Percentiles rank a stretch among this genome's conserved stretches.
These are phyloP conservation scores for Linnemannia elongata DNA, from an alignment of 192 early-diverging fungal species.

Conservation along the genomic window DNA sequence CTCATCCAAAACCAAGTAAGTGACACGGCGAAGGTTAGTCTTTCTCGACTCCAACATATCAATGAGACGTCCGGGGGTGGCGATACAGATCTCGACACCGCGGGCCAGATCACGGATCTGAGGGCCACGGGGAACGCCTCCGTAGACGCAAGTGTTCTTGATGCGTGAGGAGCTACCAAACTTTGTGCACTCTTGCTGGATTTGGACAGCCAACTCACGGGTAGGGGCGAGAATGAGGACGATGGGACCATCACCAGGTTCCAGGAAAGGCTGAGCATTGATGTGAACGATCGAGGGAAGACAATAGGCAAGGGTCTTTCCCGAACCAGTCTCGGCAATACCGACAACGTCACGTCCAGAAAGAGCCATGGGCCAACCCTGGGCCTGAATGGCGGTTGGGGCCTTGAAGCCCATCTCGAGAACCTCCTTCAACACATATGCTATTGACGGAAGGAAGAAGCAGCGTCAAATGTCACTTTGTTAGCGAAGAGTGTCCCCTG, in stretches of 20 bases:
- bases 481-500: background rate
- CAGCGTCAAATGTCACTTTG: background rate
- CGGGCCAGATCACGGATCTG: conserved; percentile 89
- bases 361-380: conserved; percentile 99
- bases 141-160: conserved; percentile 96
- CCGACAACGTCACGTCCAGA: conserved; percentile 95
- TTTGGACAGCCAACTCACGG: conserved; percentile 97
- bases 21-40: conserved; percentile 94
- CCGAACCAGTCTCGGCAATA: conserved; percentile 89
- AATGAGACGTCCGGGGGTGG: conserved; percentile 97
- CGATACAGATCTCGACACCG: conserved; percentile 97
- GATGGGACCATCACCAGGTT: conserved; percentile 96
- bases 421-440: conserved; percentile 92
- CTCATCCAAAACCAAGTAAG: conserved; percentile 97
- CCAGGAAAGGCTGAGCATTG: conserved; percentile 94
- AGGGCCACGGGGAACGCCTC: conserved; percentile 91
- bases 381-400: conserved; percentile 96
- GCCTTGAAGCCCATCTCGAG: conserved; percentile 84
- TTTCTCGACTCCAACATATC: conserved; percentile 93
- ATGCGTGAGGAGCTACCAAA: conserved; percentile 91
- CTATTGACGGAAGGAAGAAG: conserved; percentile 29
- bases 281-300: conserved; percentile 98
- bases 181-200: conserved; percentile 95
- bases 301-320: conserved; percentile 96
- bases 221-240: conserved; percentile 97